Conservation (phyloP, 1,139 yeast genomes). For the Torulaspora pretoriensis region DNA sequence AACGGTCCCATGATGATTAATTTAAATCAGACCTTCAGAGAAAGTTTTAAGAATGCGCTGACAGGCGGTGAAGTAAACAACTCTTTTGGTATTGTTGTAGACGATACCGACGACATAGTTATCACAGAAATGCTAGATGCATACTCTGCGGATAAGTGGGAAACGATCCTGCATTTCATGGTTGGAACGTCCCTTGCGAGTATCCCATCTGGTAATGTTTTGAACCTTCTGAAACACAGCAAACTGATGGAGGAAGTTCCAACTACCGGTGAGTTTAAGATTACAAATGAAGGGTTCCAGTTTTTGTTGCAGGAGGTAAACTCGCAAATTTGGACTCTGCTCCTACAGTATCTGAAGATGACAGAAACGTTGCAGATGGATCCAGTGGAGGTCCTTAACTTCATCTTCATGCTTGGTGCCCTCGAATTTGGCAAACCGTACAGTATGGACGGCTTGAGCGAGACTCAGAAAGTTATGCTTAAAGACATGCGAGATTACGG, state of each 20-base stretch:
- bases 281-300: constrained; percentile 91
- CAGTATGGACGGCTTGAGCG: constrained; percentile 63
- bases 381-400: constrained; percentile 91
- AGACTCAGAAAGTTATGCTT: constrained; percentile 80
- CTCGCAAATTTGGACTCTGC: constrained; percentile 91
- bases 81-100: constrained; percentile 55
- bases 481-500: constrained; percentile 92
- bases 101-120: constrained; percentile 47
- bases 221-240: constrained; percentile 63
- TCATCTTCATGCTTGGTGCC: constrained; percentile 89
- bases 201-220: constrained; percentile 65
- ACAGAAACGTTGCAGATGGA: constrained; percentile 86
- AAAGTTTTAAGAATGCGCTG: constrained; percentile 73
- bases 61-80: constrained; percentile 61
- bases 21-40: constrained; percentile 68
- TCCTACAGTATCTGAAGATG: constrained; percentile 80
- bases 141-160: constrained; percentile 89
- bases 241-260: constrained; percentile 74
- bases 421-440: constrained; percentile 87
- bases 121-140: constrained; percentile 64
- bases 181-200: constrained; percentile 77
- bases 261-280: constrained; percentile 50
- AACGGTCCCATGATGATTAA: constrained; percentile 37
- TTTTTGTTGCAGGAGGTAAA: constrained; percentile 86
- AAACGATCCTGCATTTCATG: constrained; percentile 92